Conservation (phyloP, 306 rosid species). For the Purshia tridentata region DNA sequence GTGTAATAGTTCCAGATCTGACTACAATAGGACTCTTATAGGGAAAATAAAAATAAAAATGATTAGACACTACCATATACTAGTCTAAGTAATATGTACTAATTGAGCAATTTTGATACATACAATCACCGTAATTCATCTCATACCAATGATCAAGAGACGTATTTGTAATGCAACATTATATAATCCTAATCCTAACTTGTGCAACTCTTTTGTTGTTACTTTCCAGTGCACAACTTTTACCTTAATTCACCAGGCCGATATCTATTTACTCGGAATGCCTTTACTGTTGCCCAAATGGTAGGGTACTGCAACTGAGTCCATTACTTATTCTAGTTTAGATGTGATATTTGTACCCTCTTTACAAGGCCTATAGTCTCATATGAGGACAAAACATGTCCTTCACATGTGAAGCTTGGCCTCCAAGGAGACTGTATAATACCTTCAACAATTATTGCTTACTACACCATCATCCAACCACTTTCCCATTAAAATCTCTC, state of each 20-base stretch:
- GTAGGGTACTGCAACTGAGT: background rate
- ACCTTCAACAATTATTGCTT: constrained; percentile 1
- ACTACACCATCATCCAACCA: background rate
- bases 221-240: too few relatives aligned
- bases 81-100: background rate
- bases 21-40: background rate
- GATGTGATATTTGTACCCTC: background rate
- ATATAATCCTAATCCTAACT: too few relatives aligned
- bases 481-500: background rate
- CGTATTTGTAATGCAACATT: too few relatives aligned
- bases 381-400: background rate
- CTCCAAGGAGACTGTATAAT: background rate
- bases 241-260: background rate
- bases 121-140: background rate
- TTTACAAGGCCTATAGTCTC: background rate
- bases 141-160: background rate
- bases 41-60: too few relatives aligned
- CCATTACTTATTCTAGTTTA: background rate
- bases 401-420: background rate
- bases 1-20: background rate
- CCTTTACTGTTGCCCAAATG: background rate
- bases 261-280: background rate
- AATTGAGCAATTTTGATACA: background rate
- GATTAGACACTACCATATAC: background rate
- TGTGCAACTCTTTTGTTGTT: too few relatives aligned